Evolutionary conservation across 495 filamentous ascomycete genomes (phyloP), one percentile per base, ranked within the genome.

Genomic region (Annulohypoxylon moriforme): DNA sequence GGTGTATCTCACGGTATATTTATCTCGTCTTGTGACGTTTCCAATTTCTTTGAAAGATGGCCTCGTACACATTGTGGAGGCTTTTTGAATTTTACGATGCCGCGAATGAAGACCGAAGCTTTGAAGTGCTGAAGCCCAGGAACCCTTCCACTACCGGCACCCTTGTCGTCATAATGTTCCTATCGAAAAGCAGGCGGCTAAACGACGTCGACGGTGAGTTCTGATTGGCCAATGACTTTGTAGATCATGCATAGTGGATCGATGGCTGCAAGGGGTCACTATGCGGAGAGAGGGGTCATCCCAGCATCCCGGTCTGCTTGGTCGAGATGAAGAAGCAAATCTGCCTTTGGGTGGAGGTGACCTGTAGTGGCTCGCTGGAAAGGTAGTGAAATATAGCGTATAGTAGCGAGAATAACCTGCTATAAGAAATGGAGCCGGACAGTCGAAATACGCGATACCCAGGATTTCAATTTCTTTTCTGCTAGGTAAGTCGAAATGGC

Each of bases 141-240:
- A 58, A 24, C 10, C 24, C 6, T 14, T 31, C 49, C 33, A 33
- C 50, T 29, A 29, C 50, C 50, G 50, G 18, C 13, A 58, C 18
- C 55, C 55, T 31, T 38, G 55, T 58, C 14, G 24, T 58, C 7
- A 25, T 24, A 40, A 5, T 38, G 55, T n/a, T 58, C 34, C 27
- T 24, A 58, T 36, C 11, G 20, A 24, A 58, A 36, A 58, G 14
- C 22, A 33, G 55, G 55, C 55, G 55, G 55, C 34, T 58, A 58
- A 58, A 29, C 34, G 25, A 33, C 16, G 20, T 9, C 33, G 11
- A 58, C 27, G 18, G 20, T 7, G 1, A 11, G 7, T n/a, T 38
- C 31, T 40, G 13, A 58, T 58, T 58, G 55, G 55, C 20, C 20
- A 25, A 27, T 14, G 34, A 33, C n/a, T 42, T 20, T 24, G 42